Base-by-base conservation (phyloP, 352 stramenopile genomes). In the Bremia lactucae region DNA sequence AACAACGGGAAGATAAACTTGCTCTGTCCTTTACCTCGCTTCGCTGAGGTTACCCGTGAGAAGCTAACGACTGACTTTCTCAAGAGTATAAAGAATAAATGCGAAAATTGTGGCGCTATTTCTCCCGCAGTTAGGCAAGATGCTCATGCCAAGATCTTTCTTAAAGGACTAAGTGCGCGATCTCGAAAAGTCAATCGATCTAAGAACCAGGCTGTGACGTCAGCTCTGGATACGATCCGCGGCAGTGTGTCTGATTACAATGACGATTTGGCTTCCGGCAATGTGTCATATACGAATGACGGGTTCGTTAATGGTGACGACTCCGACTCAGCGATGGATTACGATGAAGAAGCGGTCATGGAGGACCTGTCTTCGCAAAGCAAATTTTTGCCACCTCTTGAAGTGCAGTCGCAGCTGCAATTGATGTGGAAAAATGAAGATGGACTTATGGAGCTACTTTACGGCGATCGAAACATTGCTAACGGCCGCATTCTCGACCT, bases 61-160 rank as follows among this genome's bases (percentile, higher is more conserved):
- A 84, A 79, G 37, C 68, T 97, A 24, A 64, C 72, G 24, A 52
- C 65, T 24, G 84, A 97, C 39, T 97, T 98, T 52, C 69, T 98
- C 18, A 85, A 91, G 39, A 64, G 64, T 13, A 92, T 96, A 52
- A 94, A 86, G 36, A 75, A 87, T 48, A 96, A 94, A 49, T 99
- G 97, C 74, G 82, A 95, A 34, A 97, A 98, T 72, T 99, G 97
- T 55, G 83, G 83, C 25, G 95, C 95, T 18, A 95, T 95, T 47
- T 97, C 76, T 23, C 92, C 95, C 3, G 87, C 78, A 31, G 59
- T 99, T n/a, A 78, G 96, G 35, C 96, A 99, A 62, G 96, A 99
- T 69, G 84, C 89, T 11, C 89, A 73, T 43, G 93, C 95, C 49
- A 99, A 99, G 61, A 92, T 99, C 46, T 99, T 99, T 66, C 74